Evolutionary conservation across 441 rosid genomes (phyloP), one percentile per base, ranked within the genome.

Genomic region (Mallotus repandus): DNA sequence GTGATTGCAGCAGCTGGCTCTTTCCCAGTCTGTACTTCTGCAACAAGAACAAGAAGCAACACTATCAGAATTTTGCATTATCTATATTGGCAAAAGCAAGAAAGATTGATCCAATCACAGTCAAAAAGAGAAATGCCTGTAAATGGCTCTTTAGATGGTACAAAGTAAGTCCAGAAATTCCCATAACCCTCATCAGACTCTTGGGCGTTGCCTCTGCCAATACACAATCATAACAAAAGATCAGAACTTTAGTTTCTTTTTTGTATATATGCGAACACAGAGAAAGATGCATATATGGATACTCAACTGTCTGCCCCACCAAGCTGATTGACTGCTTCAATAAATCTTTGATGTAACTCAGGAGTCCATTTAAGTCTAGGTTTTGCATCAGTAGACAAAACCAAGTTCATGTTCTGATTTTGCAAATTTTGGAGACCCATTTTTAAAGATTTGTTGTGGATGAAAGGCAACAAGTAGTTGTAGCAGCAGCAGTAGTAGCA

Each of bases 91-190:
- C 48, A 63, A 70, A 49, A 6, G 38, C 61, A 71, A 63, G 43
- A 41, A 65, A 76, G 66, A 74, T 57, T 43, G 66, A 72, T 41
- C 66, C 49, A 64, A 66, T 73, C 49, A 75, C 56, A 12, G 43
- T 38, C 9, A 53, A 68, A 74, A 67, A 50, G 69, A 48, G 41
- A 41, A 66, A 46, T 75, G 84, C 99, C 91, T 95, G 99, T 78
- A 96, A 85, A 86, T 96, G 99, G 82, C 98, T 96, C 87, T 96
- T 96, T n/a, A 96, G 88, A 81, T 96, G 99, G 83, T 96, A 96
- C 81, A 96, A 77, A 72, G 98, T 96, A 64, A 96, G 95, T 29
- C 96, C 97, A 81, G 95, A 86, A 83, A 91, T 87, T 29, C 83
- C 98, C 94, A 93, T 89, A 77, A 78, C 83, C 76, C 88, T 90